phyloP scores from a whole-genome alignment of 768 basidiomycete species.

The Lyophyllum semitale region DNA sequence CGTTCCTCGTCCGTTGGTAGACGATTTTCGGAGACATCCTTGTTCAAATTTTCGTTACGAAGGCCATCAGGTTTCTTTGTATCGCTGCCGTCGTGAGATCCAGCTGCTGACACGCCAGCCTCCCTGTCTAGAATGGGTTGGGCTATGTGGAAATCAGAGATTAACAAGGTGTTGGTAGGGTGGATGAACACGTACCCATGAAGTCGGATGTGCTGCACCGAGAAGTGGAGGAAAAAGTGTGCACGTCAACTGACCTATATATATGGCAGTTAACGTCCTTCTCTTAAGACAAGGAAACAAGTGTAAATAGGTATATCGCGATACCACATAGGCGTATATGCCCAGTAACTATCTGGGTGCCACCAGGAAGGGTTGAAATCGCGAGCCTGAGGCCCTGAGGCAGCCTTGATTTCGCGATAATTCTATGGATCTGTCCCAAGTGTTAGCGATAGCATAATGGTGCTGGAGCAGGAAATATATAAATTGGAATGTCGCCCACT shows the following conservation, averaged over 20 bases:
- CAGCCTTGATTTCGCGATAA: too few species aligned
- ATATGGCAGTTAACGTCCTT: not conserved
- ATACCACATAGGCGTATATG: not conserved
- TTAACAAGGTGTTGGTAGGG: not conserved
- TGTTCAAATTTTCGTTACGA: not conserved
- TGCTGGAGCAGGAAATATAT: too few species aligned
- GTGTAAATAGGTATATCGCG: slow-evolving; percentile 1
- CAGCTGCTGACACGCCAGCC: not conserved
- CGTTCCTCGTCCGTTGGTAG: slow-evolving; percentile 15
- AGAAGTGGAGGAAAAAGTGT: not conserved
- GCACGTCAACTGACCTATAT: not conserved
- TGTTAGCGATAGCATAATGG: too few species aligned
- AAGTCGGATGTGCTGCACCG: not conserved
- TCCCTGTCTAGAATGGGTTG: not conserved
- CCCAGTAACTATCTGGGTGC: too few species aligned
- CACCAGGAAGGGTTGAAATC: too few species aligned
- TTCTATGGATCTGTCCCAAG: too few species aligned
- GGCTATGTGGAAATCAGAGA: not conserved
- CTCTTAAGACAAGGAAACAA: too few species aligned
- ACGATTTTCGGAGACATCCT: not conserved
- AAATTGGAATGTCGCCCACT: too few species aligned
- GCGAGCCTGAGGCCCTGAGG: too few species aligned
- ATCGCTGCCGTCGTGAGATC: not conserved
- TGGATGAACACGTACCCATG: not conserved
- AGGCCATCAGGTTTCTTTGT: not conserved